phyloP scores from a whole-genome alignment of 345 rosid species.

The Pistacia integerrima region DNA sequence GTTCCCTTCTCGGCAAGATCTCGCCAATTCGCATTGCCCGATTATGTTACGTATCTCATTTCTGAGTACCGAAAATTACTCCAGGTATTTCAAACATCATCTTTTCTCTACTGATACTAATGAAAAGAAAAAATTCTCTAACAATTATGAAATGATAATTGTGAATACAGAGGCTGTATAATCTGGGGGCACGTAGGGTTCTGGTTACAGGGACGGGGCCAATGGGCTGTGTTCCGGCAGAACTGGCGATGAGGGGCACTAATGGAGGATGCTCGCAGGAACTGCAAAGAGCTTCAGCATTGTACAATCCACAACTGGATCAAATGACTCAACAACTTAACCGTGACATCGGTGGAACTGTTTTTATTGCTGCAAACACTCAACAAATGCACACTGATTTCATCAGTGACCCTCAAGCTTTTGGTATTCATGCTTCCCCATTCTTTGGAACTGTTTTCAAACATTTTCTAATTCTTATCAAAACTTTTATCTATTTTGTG shows the following conservation, averaged over 20 bases:
- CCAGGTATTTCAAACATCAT: slow-evolving; percentile 24
- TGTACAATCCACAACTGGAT: slow-evolving; percentile 45
- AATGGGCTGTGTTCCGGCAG: slow-evolving; percentile 52
- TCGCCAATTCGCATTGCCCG: slow-evolving; percentile 41
- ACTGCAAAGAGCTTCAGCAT: slow-evolving; percentile 40
- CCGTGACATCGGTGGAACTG: slow-evolving; percentile 19
- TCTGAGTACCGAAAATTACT: slow-evolving; percentile 42
- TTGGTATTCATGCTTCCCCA: slow-evolving; percentile 28
- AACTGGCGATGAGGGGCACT: slow-evolving; percentile 35
- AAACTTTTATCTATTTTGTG: too few species aligned
- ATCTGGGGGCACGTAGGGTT: slow-evolving; percentile 43
- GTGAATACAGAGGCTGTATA: slow-evolving; percentile 34
- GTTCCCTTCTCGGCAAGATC: slow-evolving; percentile 51
- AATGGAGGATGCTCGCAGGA: slow-evolving; percentile 40
- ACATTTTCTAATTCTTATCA: too few species aligned
- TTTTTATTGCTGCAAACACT: slow-evolving; percentile 39
- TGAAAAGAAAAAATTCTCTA: too few species aligned
- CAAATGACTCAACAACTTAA: slow-evolving; percentile 32
- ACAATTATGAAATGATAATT: not conserved
- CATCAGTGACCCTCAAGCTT: slow-evolving; percentile 45
- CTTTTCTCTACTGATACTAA: not conserved
- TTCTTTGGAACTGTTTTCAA: too few species aligned
- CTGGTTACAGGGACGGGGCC: slow-evolving; percentile 58
- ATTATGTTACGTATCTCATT: slow-evolving; percentile 44
- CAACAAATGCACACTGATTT: slow-evolving; percentile 36